phyloP scores from a whole-genome alignment of 352 stramenopile genomes.

The Pythium oligandrum region DNA sequence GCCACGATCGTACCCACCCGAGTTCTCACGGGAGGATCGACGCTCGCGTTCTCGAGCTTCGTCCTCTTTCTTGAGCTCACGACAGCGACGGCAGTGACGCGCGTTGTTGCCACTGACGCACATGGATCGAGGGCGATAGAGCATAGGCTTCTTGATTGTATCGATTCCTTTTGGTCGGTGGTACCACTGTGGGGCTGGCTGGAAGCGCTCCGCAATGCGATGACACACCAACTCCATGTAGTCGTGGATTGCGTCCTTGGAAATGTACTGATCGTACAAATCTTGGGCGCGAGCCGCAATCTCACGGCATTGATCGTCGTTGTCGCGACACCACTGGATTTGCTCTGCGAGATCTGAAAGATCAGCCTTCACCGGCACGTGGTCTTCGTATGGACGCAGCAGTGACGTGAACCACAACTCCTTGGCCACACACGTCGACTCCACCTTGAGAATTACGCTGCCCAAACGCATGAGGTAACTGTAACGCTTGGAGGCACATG shows the following conservation, averaged over 20 bases:
- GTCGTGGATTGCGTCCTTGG: conserved; percentile 92
- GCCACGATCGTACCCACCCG: background rate
- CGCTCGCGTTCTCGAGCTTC: conserved; percentile 9
- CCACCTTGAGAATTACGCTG: conserved; percentile 96
- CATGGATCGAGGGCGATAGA: conserved; percentile 45
- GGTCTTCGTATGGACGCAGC: conserved; percentile 95
- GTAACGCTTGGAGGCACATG: conserved; percentile 98
- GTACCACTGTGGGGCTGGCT: conserved; percentile 57
- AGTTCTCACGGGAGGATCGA: background rate
- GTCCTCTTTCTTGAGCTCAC: conserved; percentile 61
- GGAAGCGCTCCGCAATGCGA: conserved; percentile 88
- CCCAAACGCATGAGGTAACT: conserved; percentile 98
- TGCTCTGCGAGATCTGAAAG: conserved; percentile 97
- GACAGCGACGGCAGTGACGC: conserved; percentile 63
- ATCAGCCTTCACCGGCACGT: conserved; percentile 96
- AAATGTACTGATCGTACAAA: conserved; percentile 93
- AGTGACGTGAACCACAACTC: conserved; percentile 98
- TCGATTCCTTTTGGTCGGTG: conserved; percentile 53
- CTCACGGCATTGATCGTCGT: conserved; percentile 95
- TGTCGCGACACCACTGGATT: conserved; percentile 96
- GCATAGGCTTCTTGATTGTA: conserved; percentile 50
- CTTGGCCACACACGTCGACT: conserved; percentile 92
- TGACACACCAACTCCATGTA: conserved; percentile 97
- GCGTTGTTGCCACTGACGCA: conserved; percentile 51
- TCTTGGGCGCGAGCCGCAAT: conserved; percentile 93